These are phyloP conservation scores for Tetraselmis striata DNA, from an alignment of 139 green algal species.

Conservation along the genomic window DNA sequence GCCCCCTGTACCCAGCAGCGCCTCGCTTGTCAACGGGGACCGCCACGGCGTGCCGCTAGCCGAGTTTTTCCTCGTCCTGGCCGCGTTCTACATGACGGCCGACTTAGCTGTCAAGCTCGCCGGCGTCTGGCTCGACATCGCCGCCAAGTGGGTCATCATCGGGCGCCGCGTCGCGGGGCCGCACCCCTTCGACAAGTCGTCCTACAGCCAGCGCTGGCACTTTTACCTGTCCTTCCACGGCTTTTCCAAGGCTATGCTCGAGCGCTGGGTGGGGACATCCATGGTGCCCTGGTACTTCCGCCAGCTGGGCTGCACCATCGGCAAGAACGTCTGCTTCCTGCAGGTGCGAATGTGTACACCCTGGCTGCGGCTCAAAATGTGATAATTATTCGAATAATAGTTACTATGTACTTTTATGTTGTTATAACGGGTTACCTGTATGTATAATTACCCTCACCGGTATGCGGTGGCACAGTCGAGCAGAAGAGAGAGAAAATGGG, in stretches of 20 bases:
- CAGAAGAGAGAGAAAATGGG: too few relatives aligned
- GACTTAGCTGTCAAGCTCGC: background rate
- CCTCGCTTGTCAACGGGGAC: background rate
- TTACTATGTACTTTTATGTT: too few relatives aligned
- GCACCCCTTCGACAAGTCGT: conserved; percentile 2
- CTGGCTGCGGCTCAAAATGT: too few relatives aligned
- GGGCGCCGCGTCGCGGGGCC: conserved; percentile 2
- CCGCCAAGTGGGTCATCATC: conserved; percentile 12
- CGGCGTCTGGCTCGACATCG: background rate
- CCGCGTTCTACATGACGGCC: background rate
- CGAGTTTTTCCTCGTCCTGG: background rate
- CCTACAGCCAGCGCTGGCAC: conserved; percentile 16
- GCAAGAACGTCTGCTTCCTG: conserved; percentile 24
- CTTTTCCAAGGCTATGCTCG: background rate
- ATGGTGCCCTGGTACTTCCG: conserved; percentile 16
- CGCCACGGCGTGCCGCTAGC: background rate
- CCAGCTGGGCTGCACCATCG: conserved; percentile 16
- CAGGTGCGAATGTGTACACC: too few relatives aligned
- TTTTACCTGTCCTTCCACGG: conserved; percentile 6
- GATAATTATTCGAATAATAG: too few relatives aligned
- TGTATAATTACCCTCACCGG: too few relatives aligned
- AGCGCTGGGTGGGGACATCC: conserved; percentile 3
- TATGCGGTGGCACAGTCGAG: too few relatives aligned
- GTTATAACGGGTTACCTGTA: too few relatives aligned
- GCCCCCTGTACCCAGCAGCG: background rate